Base-by-base conservation (phyloP, 768 basidiomycete species). In the Boletellus sp. region DNA sequence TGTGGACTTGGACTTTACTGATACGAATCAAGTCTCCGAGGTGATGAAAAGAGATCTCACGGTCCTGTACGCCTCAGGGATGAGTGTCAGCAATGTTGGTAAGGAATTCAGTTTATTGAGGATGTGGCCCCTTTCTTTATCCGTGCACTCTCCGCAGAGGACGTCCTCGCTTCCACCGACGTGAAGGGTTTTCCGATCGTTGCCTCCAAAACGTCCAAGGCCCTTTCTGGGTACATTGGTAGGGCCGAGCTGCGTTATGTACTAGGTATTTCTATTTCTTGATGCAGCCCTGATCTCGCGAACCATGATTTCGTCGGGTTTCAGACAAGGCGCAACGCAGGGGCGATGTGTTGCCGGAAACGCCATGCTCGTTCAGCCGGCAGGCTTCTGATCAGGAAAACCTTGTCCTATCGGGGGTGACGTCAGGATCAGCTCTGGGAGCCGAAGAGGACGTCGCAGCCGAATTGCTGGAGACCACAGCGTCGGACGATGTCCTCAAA, bases 181-280 rank as follows among this genome's bases (percentile, higher is more conserved):
- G 88, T 91, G 58, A 90, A 94, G 67, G 94, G 95, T 0, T 98
- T 94, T 71, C 96, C 96, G 1, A 80, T 99, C 38, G 78, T 96
- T 23, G 79, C 83, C 24, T 74, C 79, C 20, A 76, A 83, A 62
- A 73, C 79, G 23, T 73, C 74, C 53, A 63, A 74, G 45, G 84
- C 79, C 11, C 76, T 98, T 17, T 70, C 84, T 3, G 96, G 95
- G 6, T 95, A 95, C 69, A 90, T 98, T 55, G 87, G 89, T 12
- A 79, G 94, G 48, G 80, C 84, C 4, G 92, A 96, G 61, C 69
- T 99, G 43, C 79, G 80, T 43, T 89, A 89, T 65, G 92, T 95
- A 2, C 72, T 98, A 48, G 90, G 94, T 94, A 53, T 70, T 52
- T 47, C 23, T 8, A 6, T 17, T 48, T 24, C 28, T 39, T 9